Evolutionary conservation across 768 basidiomycete genomes (phyloP).

Genomic region (Pulveroboletus sp.): DNA sequence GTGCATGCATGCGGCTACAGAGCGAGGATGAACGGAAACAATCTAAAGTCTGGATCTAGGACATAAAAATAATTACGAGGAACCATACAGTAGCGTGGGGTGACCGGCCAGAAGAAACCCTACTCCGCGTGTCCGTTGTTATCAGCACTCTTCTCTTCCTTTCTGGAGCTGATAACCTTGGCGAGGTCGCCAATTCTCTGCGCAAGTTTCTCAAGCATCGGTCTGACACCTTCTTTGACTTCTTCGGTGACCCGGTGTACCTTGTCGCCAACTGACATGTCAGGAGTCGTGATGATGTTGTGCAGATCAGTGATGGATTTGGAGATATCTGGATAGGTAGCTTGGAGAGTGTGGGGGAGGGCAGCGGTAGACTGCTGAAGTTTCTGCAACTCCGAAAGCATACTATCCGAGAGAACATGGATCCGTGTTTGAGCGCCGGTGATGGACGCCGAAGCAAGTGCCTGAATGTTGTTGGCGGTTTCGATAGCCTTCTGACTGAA

Average conservation of each 20-base stretch:
- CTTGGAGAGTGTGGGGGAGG: conserved; percentile 57
- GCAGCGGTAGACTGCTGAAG: conserved; percentile 57
- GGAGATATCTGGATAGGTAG: conserved; percentile 53
- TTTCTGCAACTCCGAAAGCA: conserved; percentile 64
- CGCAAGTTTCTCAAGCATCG: conserved; percentile 52
- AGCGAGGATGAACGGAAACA: conserved; percentile 8
- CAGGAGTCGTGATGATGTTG: conserved; percentile 47
- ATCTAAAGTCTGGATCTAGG: conserved; percentile 29
- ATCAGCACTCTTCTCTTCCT: conserved; percentile 19
- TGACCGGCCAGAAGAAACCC: neutral
- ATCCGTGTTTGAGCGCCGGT: conserved; percentile 53
- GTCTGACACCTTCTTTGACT: conserved; percentile 57
- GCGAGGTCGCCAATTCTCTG: conserved; percentile 35
- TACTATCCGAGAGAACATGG: conserved; percentile 56
- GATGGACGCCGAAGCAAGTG: conserved; percentile 55
- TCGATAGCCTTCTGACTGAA: conserved; percentile 65
- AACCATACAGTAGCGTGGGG: conserved; percentile 7
- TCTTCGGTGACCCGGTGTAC: conserved; percentile 51
- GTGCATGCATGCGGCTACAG: conserved; percentile 18
- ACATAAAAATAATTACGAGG: conserved; percentile 12
- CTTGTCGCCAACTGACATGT: conserved; percentile 62
- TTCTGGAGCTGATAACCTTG: conserved; percentile 26
- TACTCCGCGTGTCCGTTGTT: conserved; percentile 14
- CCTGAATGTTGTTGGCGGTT: conserved; percentile 60
- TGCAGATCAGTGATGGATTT: conserved; percentile 52